Base-by-base conservation (phyloP, 2,329 filamentous ascomycete species). In the Colletotrichum musae region DNA sequence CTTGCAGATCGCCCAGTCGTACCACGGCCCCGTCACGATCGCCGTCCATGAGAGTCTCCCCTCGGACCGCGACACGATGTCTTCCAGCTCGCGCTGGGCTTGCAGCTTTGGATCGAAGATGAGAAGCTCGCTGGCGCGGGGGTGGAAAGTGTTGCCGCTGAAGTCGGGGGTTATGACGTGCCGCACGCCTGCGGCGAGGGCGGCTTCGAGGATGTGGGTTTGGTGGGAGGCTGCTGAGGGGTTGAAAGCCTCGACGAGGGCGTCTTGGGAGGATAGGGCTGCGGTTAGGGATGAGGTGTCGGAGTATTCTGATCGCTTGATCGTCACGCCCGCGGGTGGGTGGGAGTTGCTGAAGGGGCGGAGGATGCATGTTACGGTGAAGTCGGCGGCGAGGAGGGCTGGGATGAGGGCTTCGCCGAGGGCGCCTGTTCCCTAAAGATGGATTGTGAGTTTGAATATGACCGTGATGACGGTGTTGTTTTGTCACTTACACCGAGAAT, bases 271-370 rank as follows among this genome's bases (percentile, higher is more conserved):
- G 4, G 71, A 61, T 5, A 79, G 72, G 58, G 77, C 75, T 1
- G 74, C 71, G 4, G 71, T 64, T 4, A 79, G 71, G 57, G 77
- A 75, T 0, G 74, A 70, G 4, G 81, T 76, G 16, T 86, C 78
- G 13, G 81, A 72, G 75, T 89, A 89, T 76, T 88, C 77, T 65
- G 86, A 75, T 18, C 71, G 75, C 10, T 77, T 79, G 28, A 81
- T 73, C 1, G 72, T 72, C 54, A 85, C 75, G 16, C 77, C 82
- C 0, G 74, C 70, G 4, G 83, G 83, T 5, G 16, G 16, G 0
- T 28, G 10, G 0, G 39, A 32, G 2, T 21, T 28, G 9, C 43
- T 58, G 2, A 6, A 26, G 1, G 51, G 21, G 2, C 63, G 57
- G 5, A 48, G 52, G 16, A 67, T 41, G 32, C 52, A 41, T 4